phyloP scores from a whole-genome alignment of 2,329 filamentous ascomycete species.

The Gremmenia infestans region DNA sequence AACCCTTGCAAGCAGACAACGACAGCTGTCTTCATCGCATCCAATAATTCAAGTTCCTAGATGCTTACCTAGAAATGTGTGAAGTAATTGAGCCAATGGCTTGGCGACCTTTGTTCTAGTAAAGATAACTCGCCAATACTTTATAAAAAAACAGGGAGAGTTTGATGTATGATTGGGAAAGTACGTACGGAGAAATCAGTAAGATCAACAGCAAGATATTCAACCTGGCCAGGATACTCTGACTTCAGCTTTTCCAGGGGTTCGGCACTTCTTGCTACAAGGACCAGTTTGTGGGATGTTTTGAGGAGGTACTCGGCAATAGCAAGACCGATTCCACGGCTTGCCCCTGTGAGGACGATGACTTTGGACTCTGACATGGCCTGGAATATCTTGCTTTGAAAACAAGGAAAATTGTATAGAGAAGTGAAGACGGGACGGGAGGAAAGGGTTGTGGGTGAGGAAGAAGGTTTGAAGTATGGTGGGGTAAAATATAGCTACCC shows the following conservation, averaged over 20 bases:
- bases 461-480: neutral
- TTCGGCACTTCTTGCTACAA: conserved; percentile 50
- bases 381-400: neutral
- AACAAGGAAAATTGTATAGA: neutral
- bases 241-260: conserved; percentile 47
- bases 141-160: neutral
- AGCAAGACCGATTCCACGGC: conserved; percentile 57
- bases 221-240: conserved; percentile 49
- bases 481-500: neutral
- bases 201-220: conserved; percentile 52
- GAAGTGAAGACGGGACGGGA: neutral
- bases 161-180: neutral
- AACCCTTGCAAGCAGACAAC: no score
- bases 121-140: no score
- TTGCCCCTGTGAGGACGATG: conserved; percentile 64
- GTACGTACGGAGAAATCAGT: conserved; percentile 44
- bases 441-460: no score
- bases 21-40: no score
- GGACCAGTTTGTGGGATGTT: conserved; percentile 52
- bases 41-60: no score
- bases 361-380: conserved; percentile 51
- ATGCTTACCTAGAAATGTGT: no score
- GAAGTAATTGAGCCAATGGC: no score
- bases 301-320: conserved; percentile 47
- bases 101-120: no score